These are phyloP conservation scores for Coemansia sp. DNA, from an alignment of 371 early-diverging fungal genomes.

Conservation along the genomic window DNA sequence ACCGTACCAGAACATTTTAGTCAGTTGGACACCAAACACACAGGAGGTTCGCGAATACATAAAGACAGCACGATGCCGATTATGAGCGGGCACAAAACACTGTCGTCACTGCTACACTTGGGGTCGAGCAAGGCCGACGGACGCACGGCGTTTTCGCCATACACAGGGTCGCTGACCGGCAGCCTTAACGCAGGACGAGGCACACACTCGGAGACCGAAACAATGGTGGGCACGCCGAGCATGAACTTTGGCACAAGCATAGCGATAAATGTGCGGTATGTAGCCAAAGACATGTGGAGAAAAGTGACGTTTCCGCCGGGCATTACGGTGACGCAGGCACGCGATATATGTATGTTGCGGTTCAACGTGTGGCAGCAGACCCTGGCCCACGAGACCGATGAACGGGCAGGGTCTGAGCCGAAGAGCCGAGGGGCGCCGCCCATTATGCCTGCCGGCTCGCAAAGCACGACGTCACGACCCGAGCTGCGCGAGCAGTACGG, in stretches of 20 bases:
- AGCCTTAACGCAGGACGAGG: background rate
- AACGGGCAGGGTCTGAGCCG: background rate
- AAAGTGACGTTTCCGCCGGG: slow-evolving; percentile 49
- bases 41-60: slow-evolving; percentile 7
- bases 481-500: slow-evolving; percentile 51
- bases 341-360: slow-evolving; percentile 52
- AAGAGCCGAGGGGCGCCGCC: slow-evolving; percentile 8
- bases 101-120: slow-evolving; percentile 38
- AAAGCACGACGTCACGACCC: slow-evolving; percentile 16
- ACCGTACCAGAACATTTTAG: slow-evolving; percentile 45
- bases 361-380: slow-evolving; percentile 52
- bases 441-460: slow-evolving; percentile 10
- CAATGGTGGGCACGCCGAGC: slow-evolving; percentile 8
- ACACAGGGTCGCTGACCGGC: slow-evolving; percentile 36
- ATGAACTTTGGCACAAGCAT: slow-evolving; percentile 36
- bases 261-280: slow-evolving; percentile 45
- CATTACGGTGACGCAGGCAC: slow-evolving; percentile 50
- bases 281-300: slow-evolving; percentile 51
- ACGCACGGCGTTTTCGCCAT: slow-evolving; percentile 37
- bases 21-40: slow-evolving; percentile 20
- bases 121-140: slow-evolving; percentile 29
- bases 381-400: slow-evolving; percentile 3
- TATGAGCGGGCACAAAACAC: slow-evolving; percentile 42
- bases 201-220: background rate
- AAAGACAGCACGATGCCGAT: slow-evolving; percentile 33